A percentile compares a stretch with the other conserved stretches of the same genome.
These are phyloP conservation scores for Zygoascus biomembranicola DNA, from an alignment of 805 yeast species.

Conservation along the genomic window DNA sequence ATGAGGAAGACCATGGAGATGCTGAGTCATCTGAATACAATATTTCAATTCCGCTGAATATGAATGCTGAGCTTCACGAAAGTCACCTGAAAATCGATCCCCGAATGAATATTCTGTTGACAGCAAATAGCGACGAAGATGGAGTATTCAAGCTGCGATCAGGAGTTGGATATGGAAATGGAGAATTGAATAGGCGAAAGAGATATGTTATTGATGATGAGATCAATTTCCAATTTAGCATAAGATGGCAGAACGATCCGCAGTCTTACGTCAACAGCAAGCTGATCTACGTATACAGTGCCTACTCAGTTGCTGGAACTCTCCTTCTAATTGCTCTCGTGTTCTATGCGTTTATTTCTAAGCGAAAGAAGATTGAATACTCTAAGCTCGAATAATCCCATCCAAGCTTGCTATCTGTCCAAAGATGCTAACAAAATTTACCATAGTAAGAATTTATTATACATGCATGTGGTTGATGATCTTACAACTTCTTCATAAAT, in stretches of 20 bases:
- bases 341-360: slow-evolving; percentile 18
- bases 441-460: background rate
- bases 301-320: slow-evolving; percentile 14
- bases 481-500: background rate
- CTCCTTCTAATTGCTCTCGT: slow-evolving; percentile 11
- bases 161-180: slow-evolving; percentile 51
- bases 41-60: slow-evolving; percentile 11
- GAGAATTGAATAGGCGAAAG: slow-evolving; percentile 33
- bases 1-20: background rate
- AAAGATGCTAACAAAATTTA: background rate
- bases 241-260: slow-evolving; percentile 40
- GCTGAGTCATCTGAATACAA: slow-evolving; percentile 37
- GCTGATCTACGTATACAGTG: background rate
- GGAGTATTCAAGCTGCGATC: slow-evolving; percentile 20
- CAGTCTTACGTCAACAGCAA: background rate
- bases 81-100: slow-evolving; percentile 14
- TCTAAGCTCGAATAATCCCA: slow-evolving; percentile 6
- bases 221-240: slow-evolving; percentile 48
- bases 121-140: background rate
- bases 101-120: slow-evolving; percentile 6
- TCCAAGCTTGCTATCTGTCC: background rate
- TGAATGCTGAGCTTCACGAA: slow-evolving; percentile 12
- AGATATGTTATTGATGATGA: slow-evolving; percentile 54
- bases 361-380: slow-evolving; percentile 12
- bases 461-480: background rate